phyloP scores from a whole-genome alignment of 2,329 filamentous ascomycete genomes.

The Colletotrichum caudatum region DNA sequence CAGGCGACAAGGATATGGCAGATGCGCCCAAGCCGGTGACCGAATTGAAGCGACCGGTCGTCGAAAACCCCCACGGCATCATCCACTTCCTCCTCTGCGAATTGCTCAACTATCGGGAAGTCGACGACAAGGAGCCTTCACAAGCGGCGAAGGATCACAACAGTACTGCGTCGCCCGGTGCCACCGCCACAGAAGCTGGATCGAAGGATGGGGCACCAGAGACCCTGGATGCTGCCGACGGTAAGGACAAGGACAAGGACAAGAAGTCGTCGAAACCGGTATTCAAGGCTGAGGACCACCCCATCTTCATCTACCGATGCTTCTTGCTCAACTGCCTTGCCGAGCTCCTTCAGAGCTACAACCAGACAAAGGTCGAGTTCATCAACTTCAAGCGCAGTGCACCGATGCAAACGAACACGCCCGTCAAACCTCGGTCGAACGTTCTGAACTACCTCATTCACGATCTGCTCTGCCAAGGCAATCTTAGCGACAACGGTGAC shows the following conservation, averaged over 20 bases:
- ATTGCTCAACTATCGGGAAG: conserved; percentile 89
- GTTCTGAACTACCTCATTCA: conserved; percentile 94
- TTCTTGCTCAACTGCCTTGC: conserved; percentile 93
- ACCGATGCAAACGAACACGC: conserved; percentile 84
- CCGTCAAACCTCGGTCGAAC: conserved; percentile 92
- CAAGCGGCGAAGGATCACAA: conserved; percentile 58
- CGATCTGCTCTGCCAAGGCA: conserved; percentile 73
- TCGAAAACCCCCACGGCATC: conserved; percentile 94
- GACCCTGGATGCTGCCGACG: conserved; percentile 40
- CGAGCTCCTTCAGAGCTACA: conserved; percentile 92
- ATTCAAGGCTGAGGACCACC: conserved; percentile 93
- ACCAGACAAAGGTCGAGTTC: conserved; percentile 95
- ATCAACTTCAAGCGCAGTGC: conserved; percentile 98
- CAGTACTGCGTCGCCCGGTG: conserved; percentile 49
- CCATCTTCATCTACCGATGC: conserved; percentile 96
- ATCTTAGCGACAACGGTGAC: conserved; percentile 77
- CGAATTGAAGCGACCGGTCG: conserved; percentile 83
- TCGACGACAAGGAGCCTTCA: conserved; percentile 82
- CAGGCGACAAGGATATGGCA: conserved; percentile 68
- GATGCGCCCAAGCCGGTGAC: conserved; percentile 72
- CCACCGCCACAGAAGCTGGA: conserved; percentile 9
- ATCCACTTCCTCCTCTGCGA: conserved; percentile 96
- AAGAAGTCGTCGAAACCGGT: conserved; percentile 77
- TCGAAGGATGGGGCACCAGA: conserved; percentile 41
- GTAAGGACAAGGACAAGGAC: conserved; percentile 56